Evolutionary conservation across 2,329 filamentous ascomycete genomes (phyloP).

Genomic region (Trichoderma sp.): DNA sequence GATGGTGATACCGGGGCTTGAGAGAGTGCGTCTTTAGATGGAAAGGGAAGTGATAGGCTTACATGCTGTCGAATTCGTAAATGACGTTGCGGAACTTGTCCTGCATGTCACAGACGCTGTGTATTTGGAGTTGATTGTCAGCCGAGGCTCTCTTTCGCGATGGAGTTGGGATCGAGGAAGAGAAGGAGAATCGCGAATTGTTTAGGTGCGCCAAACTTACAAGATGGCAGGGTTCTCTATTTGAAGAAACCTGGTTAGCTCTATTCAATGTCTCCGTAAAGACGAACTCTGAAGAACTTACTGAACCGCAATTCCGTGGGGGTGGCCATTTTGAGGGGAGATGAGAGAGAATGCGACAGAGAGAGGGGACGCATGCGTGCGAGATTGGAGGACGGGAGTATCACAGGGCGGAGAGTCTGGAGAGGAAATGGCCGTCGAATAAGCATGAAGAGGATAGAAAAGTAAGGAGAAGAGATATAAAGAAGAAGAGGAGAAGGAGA

Average conservation of each 20-base stretch:
- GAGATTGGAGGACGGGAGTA: not conserved
- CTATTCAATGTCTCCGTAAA: not conserved
- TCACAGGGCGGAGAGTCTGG: not conserved
- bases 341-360: not conserved
- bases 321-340: not conserved
- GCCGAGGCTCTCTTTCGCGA: not conserved
- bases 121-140: not conserved
- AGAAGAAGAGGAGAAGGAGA: not conserved
- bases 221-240: constrained; percentile 51
- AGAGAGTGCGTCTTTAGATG: too few relatives aligned
- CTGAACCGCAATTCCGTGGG: constrained; percentile 34
- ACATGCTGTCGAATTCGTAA: constrained; percentile 81
- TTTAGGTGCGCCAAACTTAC: constrained; percentile 35
- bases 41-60: constrained; percentile 27
- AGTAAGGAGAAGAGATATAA: too few relatives aligned
- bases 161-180: not conserved
- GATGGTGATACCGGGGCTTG: too few relatives aligned
- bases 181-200: too few relatives aligned
- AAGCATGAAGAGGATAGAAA: not conserved
- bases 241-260: not conserved
- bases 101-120: constrained; percentile 88
- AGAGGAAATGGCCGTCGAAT: not conserved
- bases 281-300: constrained; percentile 26
- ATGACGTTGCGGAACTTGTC: constrained; percentile 87
- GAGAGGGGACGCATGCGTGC: not conserved